Evolutionary conservation across 805 yeast species (phyloP), one percentile per base, ranked within the genome.

Genomic region (Metschnikowia corniflorae): DNA sequence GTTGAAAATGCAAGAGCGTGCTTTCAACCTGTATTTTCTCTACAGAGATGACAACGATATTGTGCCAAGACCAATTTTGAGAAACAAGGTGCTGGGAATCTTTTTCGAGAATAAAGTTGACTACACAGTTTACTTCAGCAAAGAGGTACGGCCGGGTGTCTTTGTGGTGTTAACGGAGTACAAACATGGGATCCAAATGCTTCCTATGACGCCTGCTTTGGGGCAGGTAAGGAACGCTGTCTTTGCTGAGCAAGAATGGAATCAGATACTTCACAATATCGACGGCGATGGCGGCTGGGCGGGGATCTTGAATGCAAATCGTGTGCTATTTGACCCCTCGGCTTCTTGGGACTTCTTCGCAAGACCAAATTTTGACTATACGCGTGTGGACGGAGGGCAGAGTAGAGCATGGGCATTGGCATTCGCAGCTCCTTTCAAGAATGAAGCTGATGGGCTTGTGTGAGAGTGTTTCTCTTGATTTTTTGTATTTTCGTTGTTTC

Each of bases 131-230:
- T 83, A 76, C 51, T 83, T 83, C 51, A 88, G 88, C 5, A 53
- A 63, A 40, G 82, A 76, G 50, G 9, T 21, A 5, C n/a, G n/a
- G n/a, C n/a, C n/a, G n/a, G n/a, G n/a, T n/a, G n/a, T n/a, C n/a
- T n/a, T n/a, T n/a, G n/a, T n/a, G n/a, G n/a, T n/a, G n/a, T n/a
- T n/a, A n/a, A n/a, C n/a, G n/a, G 24, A 21, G 24, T 21, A 10
- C 12, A 81, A 80, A 35, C 86, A 82, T 47, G 91, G 91, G 4
- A 83, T 82, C 42, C 88, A 83, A 55, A 83, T 82, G 88, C 53
- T 83, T 25, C 89, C 89, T 15, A 63, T 77, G 19, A 80, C 85
- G 0, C 83, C 86, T 1, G 67, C 70, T 13, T 76, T 83, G 16
- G 67, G 80, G 1, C 72, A 61, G 42, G 67, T 81, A 26, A 70